phyloP scores from a whole-genome alignment of 1,284 basidiomycete genomes.

The Anthracocystis panici-leucophaei region DNA sequence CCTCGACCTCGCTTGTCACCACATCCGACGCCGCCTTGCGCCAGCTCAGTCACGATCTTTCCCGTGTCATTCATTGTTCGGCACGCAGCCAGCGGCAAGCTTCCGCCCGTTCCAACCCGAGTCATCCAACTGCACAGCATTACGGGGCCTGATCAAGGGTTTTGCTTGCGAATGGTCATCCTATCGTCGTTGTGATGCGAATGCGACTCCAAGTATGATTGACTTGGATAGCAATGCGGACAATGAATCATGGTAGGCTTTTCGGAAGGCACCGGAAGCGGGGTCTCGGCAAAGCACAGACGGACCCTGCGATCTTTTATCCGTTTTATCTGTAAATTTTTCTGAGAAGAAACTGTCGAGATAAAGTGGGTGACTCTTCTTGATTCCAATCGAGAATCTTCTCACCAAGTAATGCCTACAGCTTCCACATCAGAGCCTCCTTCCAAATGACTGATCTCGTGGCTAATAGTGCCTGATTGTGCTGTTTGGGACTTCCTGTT shows the following conservation, averaged over 20 bases:
- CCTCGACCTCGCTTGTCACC: not conserved
- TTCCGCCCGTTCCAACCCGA: conserved; percentile 1
- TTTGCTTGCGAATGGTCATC: no score
- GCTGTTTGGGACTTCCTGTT: no score
- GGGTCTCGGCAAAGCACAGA: conserved; percentile 6
- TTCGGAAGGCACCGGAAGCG: conserved; percentile 4
- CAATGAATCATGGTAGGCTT: not conserved
- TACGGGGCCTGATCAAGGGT: not conserved
- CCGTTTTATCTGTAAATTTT: not conserved
- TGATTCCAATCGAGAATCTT: not conserved
- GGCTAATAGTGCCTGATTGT: no score
- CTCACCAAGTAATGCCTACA: no score
- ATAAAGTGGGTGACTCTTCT: conserved; percentile 2
- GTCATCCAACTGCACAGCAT: not conserved
- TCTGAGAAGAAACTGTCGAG: not conserved
- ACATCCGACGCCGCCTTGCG: not conserved
- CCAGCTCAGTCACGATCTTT: not conserved
- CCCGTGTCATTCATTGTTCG: not conserved
- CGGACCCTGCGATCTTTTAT: not conserved
- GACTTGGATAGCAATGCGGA: not conserved
- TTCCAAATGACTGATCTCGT: no score
- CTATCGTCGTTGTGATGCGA: not conserved
- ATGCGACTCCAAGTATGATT: not conserved
- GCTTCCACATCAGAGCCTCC: no score
- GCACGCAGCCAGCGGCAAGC: not conserved